phyloP scores from a whole-genome alignment of 768 basidiomycete species.

The Clathrus columnatus region DNA sequence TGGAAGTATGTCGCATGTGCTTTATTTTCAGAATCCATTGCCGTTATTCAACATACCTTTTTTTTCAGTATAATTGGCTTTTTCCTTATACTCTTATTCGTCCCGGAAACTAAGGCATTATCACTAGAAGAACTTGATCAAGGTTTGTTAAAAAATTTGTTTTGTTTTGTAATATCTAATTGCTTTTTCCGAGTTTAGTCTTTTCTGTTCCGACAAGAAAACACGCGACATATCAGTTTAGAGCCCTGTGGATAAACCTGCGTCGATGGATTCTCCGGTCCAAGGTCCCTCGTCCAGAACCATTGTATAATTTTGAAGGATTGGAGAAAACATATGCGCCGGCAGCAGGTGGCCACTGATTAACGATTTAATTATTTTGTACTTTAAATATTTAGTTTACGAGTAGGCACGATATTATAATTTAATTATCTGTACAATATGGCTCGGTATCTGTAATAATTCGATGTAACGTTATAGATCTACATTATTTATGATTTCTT shows the following conservation, averaged over 20 bases:
- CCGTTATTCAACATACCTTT: background rate
- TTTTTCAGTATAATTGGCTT: constrained; percentile 36
- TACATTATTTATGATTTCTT: too few relatives aligned
- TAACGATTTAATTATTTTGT: too few relatives aligned
- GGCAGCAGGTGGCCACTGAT: background rate
- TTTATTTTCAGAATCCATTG: background rate
- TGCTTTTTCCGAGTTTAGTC: constrained; percentile 22
- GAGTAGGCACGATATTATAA: background rate
- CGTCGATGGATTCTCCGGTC: background rate
- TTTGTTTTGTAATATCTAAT: background rate
- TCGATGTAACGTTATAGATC: too few relatives aligned
- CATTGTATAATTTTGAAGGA: background rate
- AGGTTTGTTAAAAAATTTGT: constrained; percentile 21
- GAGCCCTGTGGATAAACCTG: constrained; percentile 8
- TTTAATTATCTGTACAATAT: background rate
- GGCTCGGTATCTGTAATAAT: too few relatives aligned
- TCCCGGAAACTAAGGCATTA: constrained; percentile 63
- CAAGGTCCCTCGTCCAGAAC: background rate
- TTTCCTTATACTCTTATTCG: constrained; percentile 49
- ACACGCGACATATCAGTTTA: constrained; percentile 52
- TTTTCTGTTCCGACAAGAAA: constrained; percentile 43
- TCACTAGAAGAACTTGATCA: constrained; percentile 59
- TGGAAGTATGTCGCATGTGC: constrained; percentile 30
- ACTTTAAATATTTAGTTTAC: background rate
- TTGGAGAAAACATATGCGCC: background rate